phyloP scores from a whole-genome alignment of 2,329 filamentous ascomycete genomes.

The Tolypocladium tropicale region DNA sequence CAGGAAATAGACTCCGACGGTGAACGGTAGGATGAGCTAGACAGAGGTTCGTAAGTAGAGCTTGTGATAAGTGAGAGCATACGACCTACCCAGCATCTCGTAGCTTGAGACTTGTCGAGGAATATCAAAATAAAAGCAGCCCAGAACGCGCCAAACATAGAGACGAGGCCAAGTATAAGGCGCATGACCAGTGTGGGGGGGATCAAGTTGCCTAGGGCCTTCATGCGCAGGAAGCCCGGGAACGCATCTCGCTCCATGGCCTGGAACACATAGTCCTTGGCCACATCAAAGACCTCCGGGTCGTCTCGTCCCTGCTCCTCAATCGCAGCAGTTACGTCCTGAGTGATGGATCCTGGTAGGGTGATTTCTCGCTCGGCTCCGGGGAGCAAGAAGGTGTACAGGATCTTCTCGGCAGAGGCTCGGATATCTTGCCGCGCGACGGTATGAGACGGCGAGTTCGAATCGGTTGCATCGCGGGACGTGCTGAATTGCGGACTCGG shows the following conservation, averaged over 20 bases:
- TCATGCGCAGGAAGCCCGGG: slow-evolving; percentile 87
- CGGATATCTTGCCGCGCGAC: slow-evolving; percentile 85
- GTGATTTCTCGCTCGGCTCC: slow-evolving; percentile 96
- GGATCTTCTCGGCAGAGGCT: slow-evolving; percentile 90
- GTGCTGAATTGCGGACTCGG: slow-evolving; percentile 50
- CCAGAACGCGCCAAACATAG: slow-evolving; percentile 92
- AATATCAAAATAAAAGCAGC: slow-evolving; percentile 89
- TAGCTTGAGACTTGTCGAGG: slow-evolving; percentile 62
- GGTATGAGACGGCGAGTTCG: slow-evolving; percentile 71
- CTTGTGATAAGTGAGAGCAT: background rate
- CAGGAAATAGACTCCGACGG: slow-evolving; percentile 78
- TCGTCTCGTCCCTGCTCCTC: slow-evolving; percentile 90
- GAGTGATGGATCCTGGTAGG: slow-evolving; percentile 76
- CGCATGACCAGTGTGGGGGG: slow-evolving; percentile 81
- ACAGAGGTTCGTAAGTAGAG: slow-evolving; percentile 11
- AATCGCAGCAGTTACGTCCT: slow-evolving; percentile 76
- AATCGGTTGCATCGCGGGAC: slow-evolving; percentile 56
- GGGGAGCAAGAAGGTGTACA: slow-evolving; percentile 94
- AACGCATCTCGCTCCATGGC: slow-evolving; percentile 99
- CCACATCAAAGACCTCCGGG: slow-evolving; percentile 91
- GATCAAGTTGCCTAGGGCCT: slow-evolving; percentile 91
- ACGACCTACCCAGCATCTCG: slow-evolving; percentile 70
- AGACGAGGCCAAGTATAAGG: slow-evolving; percentile 68
- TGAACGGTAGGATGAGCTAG: slow-evolving; percentile 74
- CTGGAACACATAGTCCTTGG: slow-evolving; percentile 98